Conservation (phyloP, 805 yeast genomes). For the Pichia kluyveri region DNA sequence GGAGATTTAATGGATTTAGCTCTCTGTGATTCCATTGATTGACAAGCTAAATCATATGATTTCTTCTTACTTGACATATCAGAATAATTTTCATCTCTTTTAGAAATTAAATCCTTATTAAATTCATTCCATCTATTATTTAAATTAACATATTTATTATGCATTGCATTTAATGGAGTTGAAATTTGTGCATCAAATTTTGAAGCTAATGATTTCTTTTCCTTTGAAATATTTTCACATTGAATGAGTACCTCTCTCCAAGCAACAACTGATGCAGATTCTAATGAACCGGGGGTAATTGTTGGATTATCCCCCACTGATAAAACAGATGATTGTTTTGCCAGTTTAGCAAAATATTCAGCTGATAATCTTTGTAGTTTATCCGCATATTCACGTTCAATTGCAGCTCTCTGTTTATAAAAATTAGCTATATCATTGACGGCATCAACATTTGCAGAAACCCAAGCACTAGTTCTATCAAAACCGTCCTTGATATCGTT, state of each 20-base stretch:
- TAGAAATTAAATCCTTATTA: constrained; percentile 47
- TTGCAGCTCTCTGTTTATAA: constrained; percentile 69
- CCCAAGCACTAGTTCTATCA: constrained; percentile 74
- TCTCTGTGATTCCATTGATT: constrained; percentile 71
- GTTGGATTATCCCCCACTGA: constrained; percentile 89
- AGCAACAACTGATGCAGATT: constrained; percentile 74
- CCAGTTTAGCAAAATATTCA: constrained; percentile 68
- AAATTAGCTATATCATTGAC: constrained; percentile 71
- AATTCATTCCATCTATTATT: constrained; percentile 48
- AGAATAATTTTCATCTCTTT: constrained; percentile 39
- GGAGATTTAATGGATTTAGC: constrained; percentile 55
- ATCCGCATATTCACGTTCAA: constrained; percentile 77
- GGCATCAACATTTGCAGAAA: constrained; percentile 63
- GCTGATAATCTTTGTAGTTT: constrained; percentile 55
- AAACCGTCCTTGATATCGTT: constrained; percentile 74
- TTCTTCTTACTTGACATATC: constrained; percentile 60
- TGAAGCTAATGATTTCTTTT: constrained; percentile 46
- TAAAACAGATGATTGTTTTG: constrained; percentile 53
- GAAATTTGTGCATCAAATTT: constrained; percentile 55
- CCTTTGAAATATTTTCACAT: constrained; percentile 71
- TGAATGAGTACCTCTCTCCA: constrained; percentile 86
- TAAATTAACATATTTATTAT: constrained; percentile 43
- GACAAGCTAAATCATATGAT: constrained; percentile 74
- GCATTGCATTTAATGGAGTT: constrained; percentile 49
- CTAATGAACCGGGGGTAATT: constrained; percentile 91